Evolutionary conservation across 2,329 filamentous ascomycete species (phyloP).

Genomic region (Berkeleyomyces basicola): DNA sequence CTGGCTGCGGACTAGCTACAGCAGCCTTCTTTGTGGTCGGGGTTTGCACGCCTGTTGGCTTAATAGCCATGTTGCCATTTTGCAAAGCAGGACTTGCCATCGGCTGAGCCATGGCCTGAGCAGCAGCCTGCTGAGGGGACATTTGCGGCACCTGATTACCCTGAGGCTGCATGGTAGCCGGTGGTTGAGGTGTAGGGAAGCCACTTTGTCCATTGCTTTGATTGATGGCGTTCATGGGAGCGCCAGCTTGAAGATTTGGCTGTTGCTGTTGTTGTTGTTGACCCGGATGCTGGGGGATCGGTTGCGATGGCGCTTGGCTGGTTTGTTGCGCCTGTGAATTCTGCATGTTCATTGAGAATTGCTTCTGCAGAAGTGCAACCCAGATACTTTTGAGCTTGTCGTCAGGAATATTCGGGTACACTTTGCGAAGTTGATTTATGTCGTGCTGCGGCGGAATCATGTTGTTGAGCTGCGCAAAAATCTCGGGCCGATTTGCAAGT

Average conservation of each 20-base stretch:
- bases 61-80: slow-evolving; percentile 18
- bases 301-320: slow-evolving; percentile 18
- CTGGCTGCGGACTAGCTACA: not conserved
- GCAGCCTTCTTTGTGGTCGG: not conserved
- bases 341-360: slow-evolving; percentile 19
- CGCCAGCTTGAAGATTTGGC: not conserved
- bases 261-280: slow-evolving; percentile 14
- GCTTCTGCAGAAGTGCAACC: not conserved
- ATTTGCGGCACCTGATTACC: slow-evolving; percentile 10
- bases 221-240: not conserved
- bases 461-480: not conserved
- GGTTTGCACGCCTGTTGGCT: not conserved
- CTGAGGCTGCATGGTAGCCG: not conserved
- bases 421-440: not conserved
- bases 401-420: not conserved
- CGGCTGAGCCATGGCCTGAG: not conserved
- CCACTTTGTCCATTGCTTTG: not conserved
- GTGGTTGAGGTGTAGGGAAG: not conserved
- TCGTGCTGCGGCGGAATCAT: not conserved
- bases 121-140: slow-evolving; percentile 11
- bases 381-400: not conserved
- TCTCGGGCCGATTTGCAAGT: not conserved
- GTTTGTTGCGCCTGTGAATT: slow-evolving; percentile 18
- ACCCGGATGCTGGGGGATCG: slow-evolving; percentile 14
- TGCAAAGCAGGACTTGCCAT: slow-evolving; percentile 16